These are phyloP conservation scores for Lentinula sp. DNA, from an alignment of 768 basidiomycete species.

Conservation along the genomic window DNA sequence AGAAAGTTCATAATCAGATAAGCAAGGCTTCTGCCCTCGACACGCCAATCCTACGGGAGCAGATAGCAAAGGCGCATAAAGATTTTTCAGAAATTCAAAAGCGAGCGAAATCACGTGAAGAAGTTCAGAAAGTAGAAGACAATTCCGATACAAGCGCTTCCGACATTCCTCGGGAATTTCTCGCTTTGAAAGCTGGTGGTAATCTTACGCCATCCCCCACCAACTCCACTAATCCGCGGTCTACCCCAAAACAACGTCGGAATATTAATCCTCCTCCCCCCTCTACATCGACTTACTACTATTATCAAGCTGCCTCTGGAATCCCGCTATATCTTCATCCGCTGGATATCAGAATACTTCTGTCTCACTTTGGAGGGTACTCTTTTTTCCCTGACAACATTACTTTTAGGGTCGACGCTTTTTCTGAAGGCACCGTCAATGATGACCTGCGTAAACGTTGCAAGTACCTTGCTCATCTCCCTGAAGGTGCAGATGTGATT, in stretches of 20 bases:
- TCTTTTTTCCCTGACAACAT: conserved; percentile 80
- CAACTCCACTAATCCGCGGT: conserved; percentile 19
- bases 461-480: conserved; percentile 91
- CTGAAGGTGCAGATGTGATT: conserved; percentile 87
- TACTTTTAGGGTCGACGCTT: conserved; percentile 71
- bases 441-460: conserved; percentile 92
- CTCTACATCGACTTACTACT: conserved; percentile 88
- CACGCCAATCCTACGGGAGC: conserved; percentile 53
- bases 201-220: conserved; percentile 6
- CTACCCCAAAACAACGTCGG: conserved; percentile 53
- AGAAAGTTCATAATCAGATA: conserved; percentile 74
- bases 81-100: conserved; percentile 50
- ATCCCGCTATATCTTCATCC: conserved; percentile 91
- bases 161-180: conserved; percentile 56
- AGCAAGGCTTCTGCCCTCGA: conserved; percentile 75
- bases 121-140: conserved; percentile 22
- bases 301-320: conserved; percentile 92
- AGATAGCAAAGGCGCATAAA: conserved; percentile 57
- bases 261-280: conserved; percentile 86
- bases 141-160: background rate
- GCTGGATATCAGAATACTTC: conserved; percentile 88
- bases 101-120: conserved; percentile 26
- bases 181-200: conserved; percentile 34
- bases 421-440: conserved; percentile 75
- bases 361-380: conserved; percentile 79